phyloP scores from a whole-genome alignment of 108 stramenopile genomes.

The Cyclotella kingstonii region DNA sequence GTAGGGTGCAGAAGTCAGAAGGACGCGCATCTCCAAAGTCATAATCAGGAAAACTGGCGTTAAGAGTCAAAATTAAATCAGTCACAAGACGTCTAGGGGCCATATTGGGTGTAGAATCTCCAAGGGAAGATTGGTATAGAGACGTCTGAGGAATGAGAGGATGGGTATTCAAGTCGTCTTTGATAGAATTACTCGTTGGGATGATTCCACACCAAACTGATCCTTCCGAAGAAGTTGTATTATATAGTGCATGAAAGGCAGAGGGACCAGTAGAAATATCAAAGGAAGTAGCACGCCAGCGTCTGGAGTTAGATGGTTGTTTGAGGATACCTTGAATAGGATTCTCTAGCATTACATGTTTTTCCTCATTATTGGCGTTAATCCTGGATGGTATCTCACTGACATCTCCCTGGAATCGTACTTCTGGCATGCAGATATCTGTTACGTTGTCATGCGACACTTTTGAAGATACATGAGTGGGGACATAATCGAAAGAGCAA shows the following conservation, averaged over 20 bases:
- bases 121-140: constrained; percentile 46
- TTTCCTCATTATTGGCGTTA: background rate
- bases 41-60: constrained; percentile 93
- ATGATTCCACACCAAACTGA: constrained; percentile 2
- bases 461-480: too few species aligned
- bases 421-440: too few species aligned
- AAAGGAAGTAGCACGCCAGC: constrained; percentile 40
- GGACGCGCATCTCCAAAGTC: constrained; percentile 83
- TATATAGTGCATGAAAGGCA: background rate
- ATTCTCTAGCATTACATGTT: constrained; percentile 1
- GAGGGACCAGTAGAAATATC: constrained; percentile 44
- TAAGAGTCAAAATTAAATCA: constrained; percentile 90
- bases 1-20: constrained; percentile 71
- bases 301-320: constrained; percentile 25
- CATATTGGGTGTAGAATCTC: constrained; percentile 50
- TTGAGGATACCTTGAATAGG: constrained; percentile 39
- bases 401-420: too few species aligned
- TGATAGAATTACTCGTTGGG: constrained; percentile 3
- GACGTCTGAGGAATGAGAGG: constrained; percentile 45
- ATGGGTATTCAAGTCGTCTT: constrained; percentile 31
- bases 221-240: constrained; percentile 1
- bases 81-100: constrained; percentile 83
- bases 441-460: too few species aligned
- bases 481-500: too few species aligned
- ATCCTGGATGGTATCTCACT: too few species aligned